Base-by-base conservation (phyloP, 2,329 filamentous ascomycete species). In the Fusarium irregulare region DNA sequence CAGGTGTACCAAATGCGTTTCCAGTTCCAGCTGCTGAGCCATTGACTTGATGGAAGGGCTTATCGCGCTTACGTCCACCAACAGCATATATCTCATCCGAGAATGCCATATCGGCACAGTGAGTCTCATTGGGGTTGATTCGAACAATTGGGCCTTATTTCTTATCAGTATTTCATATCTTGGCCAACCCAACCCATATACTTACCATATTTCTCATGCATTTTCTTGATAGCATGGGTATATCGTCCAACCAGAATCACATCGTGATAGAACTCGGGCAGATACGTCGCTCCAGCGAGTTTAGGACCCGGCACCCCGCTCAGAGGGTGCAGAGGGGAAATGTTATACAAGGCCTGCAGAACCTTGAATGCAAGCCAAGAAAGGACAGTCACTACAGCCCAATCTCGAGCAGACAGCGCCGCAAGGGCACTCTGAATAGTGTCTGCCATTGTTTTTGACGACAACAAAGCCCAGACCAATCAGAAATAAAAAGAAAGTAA, bases 241-340 rank as follows among this genome's bases (percentile, higher is more conserved):
- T 66, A 66, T 8, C 63, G 63, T 10, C 63, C 63, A 11, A 66
- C 55, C 2, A 66, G 55, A 7, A 66, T 66, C 1, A 66, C 63
- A 46, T 66, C 63, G 12, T 66, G 32, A 11, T 66, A 66, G 16
- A 66, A 66, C 20, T 66, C 63, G 1, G 63, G 55, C 3, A 66
- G n/a, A 28, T 66, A 66, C 4, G 63, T 66, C 9, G 63, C 63
- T n/a, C 47, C 63, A 0, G 61, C 61, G 3, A 66, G 61, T 34
- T 60, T 66, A 0, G 61, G 63, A 12, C 63, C 63, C 34, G 63
- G 61, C 7, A 66, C 20, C n/a, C 47, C 66, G 42, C 47, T 49
- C 3, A 66, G n/a, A 1, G 63, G 63, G 16, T 66, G 63, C 21
- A 66, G 47, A 13, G 63, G 55, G 4, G 63, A 66, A 2, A 66